A percentile compares a stretch with the other conserved stretches of the same genome.
phyloP scores from a whole-genome alignment of 1,139 yeast genomes.

The Komagataea norvegica region DNA sequence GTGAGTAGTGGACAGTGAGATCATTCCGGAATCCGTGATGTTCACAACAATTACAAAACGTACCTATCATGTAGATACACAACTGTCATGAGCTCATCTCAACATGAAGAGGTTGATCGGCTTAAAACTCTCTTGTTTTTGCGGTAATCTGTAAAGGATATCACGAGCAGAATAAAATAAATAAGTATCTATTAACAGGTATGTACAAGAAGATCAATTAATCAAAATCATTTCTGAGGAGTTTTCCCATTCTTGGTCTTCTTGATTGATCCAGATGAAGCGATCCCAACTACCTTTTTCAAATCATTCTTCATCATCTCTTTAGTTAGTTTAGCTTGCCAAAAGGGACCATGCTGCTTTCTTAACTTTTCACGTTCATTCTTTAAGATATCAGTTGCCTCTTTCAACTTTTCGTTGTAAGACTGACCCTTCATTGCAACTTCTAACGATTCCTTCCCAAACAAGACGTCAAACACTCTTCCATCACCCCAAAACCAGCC shows the following conservation, averaged over 20 bases:
- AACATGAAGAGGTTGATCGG: too few species aligned
- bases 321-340: constrained; percentile 21
- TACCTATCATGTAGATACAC: too few species aligned
- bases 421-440: constrained; percentile 75
- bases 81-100: too few species aligned
- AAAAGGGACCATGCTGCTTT: constrained; percentile 19
- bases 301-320: constrained; percentile 19
- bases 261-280: constrained; percentile 5
- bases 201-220: constrained; percentile 1
- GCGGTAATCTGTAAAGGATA: too few species aligned
- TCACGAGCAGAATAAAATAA: too few species aligned
- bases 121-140: too few species aligned
- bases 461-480: constrained; percentile 70
- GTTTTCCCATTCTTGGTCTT: not conserved
- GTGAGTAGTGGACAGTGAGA: too few species aligned
- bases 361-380: constrained; percentile 17
- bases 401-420: constrained; percentile 43
- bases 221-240: not conserved
- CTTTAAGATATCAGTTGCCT: constrained; percentile 18
- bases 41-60: too few species aligned
- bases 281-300: constrained; percentile 17
- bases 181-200: not conserved
- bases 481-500: constrained; percentile 95
- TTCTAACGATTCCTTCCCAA: constrained; percentile 72
- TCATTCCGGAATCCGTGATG: too few species aligned